These are phyloP conservation scores for Capsella rubella DNA, from an alignment of 441 rosid species.

Conservation along the genomic window DNA sequence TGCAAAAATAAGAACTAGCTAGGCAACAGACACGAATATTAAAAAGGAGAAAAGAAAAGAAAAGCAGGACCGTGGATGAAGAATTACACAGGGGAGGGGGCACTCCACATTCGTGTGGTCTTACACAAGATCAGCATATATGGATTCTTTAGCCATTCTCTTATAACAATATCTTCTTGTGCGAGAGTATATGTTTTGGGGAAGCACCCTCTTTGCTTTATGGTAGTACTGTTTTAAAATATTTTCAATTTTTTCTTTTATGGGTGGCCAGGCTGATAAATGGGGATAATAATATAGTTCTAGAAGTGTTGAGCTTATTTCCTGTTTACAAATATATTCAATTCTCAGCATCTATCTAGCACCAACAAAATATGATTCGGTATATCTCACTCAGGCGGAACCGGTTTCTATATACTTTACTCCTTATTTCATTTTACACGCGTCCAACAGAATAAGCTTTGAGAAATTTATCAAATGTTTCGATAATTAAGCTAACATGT, in stretches of 20 bases:
- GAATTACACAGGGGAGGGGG: not conserved
- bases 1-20: too few relatives aligned
- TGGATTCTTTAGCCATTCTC: not conserved
- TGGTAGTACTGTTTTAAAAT: not conserved
- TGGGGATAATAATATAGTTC: not conserved
- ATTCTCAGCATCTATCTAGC: conserved; percentile 19
- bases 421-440: not conserved
- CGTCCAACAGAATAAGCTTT: not conserved
- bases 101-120: conserved; percentile 1
- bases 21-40: not conserved
- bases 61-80: conserved; percentile 1
- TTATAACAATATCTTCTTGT: not conserved
- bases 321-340: not conserved
- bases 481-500: too few relatives aligned
- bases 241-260: not conserved
- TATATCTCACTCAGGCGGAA: conserved; percentile 15
- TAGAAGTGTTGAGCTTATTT: not conserved
- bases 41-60: not conserved
- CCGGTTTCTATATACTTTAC: not conserved
- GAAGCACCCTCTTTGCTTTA: not conserved
- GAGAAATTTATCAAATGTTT: too few relatives aligned
- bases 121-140: not conserved
- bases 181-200: conserved; percentile 16
- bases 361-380: conserved; percentile 22
- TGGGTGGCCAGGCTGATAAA: conserved; percentile 7